These are phyloP conservation scores for Babesia caballi DNA, from an alignment of 169 alveolate species.

Conservation along the genomic window DNA sequence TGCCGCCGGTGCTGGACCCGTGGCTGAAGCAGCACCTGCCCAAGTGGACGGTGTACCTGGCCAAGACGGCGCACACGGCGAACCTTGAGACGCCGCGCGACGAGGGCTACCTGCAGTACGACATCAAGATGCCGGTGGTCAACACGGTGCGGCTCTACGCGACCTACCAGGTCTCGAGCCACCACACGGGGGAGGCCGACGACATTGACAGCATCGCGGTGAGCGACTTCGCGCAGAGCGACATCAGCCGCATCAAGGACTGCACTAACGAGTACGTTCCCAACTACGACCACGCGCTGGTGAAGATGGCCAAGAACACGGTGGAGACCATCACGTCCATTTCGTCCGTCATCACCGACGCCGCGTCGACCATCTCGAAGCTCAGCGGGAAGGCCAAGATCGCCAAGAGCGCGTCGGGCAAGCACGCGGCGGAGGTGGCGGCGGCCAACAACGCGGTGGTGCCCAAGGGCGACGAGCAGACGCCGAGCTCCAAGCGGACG, in stretches of 20 bases:
- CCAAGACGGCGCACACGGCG: not conserved
- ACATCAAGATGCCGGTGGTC: not conserved
- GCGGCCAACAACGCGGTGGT: slow-evolving; percentile 32
- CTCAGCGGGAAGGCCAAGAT: slow-evolving; percentile 36
- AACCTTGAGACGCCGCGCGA: not conserved
- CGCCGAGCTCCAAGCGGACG: slow-evolving; percentile 25
- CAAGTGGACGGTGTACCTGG: slow-evolving; percentile 60
- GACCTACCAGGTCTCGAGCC: slow-evolving; percentile 20
- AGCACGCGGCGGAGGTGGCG: slow-evolving; percentile 29
- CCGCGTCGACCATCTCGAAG: slow-evolving; percentile 58
- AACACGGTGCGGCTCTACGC: slow-evolving; percentile 11
- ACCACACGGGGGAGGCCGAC: slow-evolving; percentile 24
- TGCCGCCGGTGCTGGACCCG: slow-evolving; percentile 56
- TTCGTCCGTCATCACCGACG: slow-evolving; percentile 52
- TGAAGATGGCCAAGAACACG: slow-evolving; percentile 45
- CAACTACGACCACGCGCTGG: slow-evolving; percentile 39
- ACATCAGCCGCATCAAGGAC: slow-evolving; percentile 42
- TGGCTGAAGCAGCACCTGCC: slow-evolving; percentile 55
- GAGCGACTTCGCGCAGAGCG: slow-evolving; percentile 35
- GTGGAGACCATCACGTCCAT: slow-evolving; percentile 52
- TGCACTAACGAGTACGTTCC: slow-evolving; percentile 46
- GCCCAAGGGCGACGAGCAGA: slow-evolving; percentile 13
- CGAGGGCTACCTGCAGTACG: slow-evolving; percentile 1
- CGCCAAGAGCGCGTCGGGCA: not conserved
- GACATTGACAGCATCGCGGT: slow-evolving; percentile 13